A percentile compares a stretch with the other conserved stretches of the same genome.
phyloP scores from a whole-genome alignment of 768 basidiomycete genomes.

The Strobilomyces confusus region DNA sequence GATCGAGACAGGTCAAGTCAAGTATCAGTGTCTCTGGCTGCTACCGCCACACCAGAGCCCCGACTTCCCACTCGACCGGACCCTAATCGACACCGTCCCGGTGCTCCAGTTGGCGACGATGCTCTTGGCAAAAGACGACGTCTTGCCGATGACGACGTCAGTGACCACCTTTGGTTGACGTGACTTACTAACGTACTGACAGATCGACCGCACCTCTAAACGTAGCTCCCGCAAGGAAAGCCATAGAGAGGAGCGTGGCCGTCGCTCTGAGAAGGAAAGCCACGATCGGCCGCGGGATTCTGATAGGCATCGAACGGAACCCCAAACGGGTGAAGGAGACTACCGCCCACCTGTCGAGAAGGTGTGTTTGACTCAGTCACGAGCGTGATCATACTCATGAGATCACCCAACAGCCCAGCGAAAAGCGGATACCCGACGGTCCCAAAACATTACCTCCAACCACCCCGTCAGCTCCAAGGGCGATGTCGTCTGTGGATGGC shows the following conservation, averaged over 20 bases:
- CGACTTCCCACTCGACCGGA: constrained; percentile 62
- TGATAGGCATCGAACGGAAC: constrained; percentile 62
- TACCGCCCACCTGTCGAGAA: constrained; percentile 53
- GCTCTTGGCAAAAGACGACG: constrained; percentile 70
- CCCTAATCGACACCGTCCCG: constrained; percentile 49
- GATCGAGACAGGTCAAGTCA: constrained; percentile 47
- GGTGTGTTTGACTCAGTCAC: constrained; percentile 37
- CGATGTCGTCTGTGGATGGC: constrained; percentile 54
- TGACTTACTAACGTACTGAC: constrained; percentile 13
- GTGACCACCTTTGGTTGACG: constrained; percentile 21
- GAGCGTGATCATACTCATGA: constrained; percentile 1
- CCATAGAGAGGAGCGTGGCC: constrained; percentile 70
- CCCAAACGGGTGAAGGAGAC: constrained; percentile 52
- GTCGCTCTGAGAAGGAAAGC: constrained; percentile 66
- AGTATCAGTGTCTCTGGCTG: constrained; percentile 30
- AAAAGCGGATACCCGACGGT: constrained; percentile 55
- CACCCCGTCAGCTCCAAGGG: constrained; percentile 68
- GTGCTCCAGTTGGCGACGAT: constrained; percentile 50
- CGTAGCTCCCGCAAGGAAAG: constrained; percentile 76
- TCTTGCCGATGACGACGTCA: constrained; percentile 68
- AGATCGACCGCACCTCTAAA: constrained; percentile 76
- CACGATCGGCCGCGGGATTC: constrained; percentile 67
- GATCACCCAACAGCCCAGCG: constrained; percentile 35
- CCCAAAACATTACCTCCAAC: constrained; percentile 52
- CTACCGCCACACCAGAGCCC: constrained; percentile 42